Evolutionary conservation across 306 rosid species (phyloP), one percentile per base, ranked within the genome.

Genomic region (Luffa acutangula): DNA sequence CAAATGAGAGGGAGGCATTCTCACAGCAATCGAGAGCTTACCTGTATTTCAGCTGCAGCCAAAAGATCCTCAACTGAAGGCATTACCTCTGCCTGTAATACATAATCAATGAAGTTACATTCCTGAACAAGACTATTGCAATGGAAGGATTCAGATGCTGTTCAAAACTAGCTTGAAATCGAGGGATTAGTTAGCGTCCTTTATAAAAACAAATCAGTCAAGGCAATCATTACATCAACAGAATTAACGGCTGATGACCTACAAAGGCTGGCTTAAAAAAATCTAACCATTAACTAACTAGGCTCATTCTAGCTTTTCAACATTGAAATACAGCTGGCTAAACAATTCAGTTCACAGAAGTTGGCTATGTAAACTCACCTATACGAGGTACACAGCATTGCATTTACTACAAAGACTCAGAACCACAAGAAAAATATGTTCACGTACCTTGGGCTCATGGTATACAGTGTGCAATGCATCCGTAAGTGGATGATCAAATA

Each of bases 381-480:
- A 46, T 2, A 45, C 45, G 31, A 7, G 13, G 6, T 21, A 31
- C 77, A 73, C 31, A 73, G 49, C 49, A 15, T 11, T 20, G 48
- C 18, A 34, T 31, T 66, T 54, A n/a, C n/a, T 74, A 57, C 43
- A 66, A 73, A 70, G 41, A 79, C 79, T 34, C 21, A 25, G 21
- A n/a, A 76, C 73, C 77, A 45, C 8, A 57, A 9, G 45, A 48
- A 74, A 62, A 70, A 48, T 54, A 15, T 17, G 49, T 60, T 52
- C 48, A 73, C 52, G 57, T 85, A 94, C 98, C 98, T 91, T 92
- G 33, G 98, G 97, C 87, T 95, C 98, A 76, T 83, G 95, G 80
- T 92, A 95, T 80, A 82, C 10, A 56, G 92, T 85, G 84, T 92
- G 97, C 80, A 92, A 75, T 20, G 91, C 88, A 83, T 95, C 90